These are phyloP conservation scores for Russula foetens DNA, from an alignment of 768 basidiomycete species.

Conservation along the genomic window DNA sequence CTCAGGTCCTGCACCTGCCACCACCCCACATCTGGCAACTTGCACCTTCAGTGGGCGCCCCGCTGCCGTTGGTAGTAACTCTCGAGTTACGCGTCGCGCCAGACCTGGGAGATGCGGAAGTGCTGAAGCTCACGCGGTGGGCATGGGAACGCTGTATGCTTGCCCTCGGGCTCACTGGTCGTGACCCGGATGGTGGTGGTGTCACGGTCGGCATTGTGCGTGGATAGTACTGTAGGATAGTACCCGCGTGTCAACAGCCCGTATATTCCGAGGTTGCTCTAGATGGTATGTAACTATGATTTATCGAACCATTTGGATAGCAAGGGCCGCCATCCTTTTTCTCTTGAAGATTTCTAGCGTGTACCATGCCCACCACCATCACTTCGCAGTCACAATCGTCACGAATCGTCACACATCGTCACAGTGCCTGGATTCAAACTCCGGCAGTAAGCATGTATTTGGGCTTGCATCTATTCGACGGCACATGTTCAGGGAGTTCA, in stretches of 20 bases:
- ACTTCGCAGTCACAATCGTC: no score
- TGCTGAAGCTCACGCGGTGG: conserved; percentile 66
- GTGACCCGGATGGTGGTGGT: conserved; percentile 42
- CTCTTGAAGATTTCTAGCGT: no score
- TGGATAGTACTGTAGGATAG: conserved; percentile 30
- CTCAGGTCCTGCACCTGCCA: conserved; percentile 72
- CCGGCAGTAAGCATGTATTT: no score
- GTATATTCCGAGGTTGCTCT: background rate
- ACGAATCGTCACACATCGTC: no score
- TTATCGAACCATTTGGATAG: no score
- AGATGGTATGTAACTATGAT: background rate
- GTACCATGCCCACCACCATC: no score
- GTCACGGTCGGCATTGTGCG: conserved; percentile 70
- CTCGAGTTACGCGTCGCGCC: conserved; percentile 68
- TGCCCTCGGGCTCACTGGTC: conserved; percentile 36
- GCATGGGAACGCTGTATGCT: conserved; percentile 58
- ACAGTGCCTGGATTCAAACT: no score
- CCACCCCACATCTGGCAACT: conserved; percentile 90
- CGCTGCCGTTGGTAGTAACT: conserved; percentile 57
- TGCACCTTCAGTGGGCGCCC: conserved; percentile 27
- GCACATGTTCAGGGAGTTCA: no score
- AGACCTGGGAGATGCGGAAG: conserved; percentile 61
- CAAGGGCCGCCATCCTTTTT: no score
- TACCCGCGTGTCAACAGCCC: no score
- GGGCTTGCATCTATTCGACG: no score